Conservation (phyloP, 371 early-diverging fungal species). For the Choanephora cucurbitarum region DNA sequence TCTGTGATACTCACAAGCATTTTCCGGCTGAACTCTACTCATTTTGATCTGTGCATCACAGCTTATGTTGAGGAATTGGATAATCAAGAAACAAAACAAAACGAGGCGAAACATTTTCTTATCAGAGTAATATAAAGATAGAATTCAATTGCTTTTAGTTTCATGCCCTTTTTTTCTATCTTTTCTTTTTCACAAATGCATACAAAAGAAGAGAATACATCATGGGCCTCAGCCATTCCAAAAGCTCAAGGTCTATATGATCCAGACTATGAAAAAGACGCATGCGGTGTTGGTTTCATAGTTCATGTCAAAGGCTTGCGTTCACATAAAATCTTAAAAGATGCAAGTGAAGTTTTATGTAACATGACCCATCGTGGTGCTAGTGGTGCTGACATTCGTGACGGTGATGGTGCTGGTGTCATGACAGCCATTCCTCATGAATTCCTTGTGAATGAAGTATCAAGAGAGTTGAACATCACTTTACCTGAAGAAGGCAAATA, state of each 20-base stretch:
- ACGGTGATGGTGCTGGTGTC: constrained; percentile 90
- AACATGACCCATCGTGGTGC: constrained; percentile 98
- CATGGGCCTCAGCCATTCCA: constrained; percentile 87
- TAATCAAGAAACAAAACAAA: background rate
- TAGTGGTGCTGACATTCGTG: constrained; percentile 86
- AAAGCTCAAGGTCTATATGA: constrained; percentile 87
- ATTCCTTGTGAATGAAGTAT: constrained; percentile 71
- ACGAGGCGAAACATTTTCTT: background rate
- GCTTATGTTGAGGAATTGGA: background rate
- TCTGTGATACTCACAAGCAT: too few relatives aligned
- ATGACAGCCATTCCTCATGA: constrained; percentile 94
- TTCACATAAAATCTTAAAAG: constrained; percentile 87
- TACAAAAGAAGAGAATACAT: constrained; percentile 38
- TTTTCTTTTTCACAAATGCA: constrained; percentile 4
- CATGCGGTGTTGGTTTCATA: constrained; percentile 97
- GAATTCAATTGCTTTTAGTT: background rate
- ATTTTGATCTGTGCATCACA: background rate
- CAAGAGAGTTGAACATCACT: constrained; percentile 55
- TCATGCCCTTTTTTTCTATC: background rate
- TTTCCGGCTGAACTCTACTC: too few relatives aligned
- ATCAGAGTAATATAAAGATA: background rate
- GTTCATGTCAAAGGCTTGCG: constrained; percentile 85
- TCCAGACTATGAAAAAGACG: constrained; percentile 89
- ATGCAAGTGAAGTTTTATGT: constrained; percentile 88
- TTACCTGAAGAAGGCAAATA: constrained; percentile 84